Evolutionary conservation across 257 asterid species (phyloP), one percentile per base, ranked within the genome.

Genomic region (Solanum gandarillasii): DNA sequence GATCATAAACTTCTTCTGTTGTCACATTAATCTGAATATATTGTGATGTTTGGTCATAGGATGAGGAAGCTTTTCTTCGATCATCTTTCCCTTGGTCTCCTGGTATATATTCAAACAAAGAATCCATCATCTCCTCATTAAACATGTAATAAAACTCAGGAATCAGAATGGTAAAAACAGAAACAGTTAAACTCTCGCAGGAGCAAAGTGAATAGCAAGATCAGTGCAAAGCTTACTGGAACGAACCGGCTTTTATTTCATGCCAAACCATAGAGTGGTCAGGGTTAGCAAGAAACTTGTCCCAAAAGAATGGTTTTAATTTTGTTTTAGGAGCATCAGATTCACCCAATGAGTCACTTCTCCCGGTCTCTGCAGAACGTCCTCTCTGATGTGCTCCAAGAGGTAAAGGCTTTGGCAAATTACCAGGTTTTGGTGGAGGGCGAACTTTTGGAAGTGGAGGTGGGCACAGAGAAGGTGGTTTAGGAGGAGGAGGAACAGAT

Each of bases 291-390:
- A 88, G 91, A 89, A 97, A 98, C 91, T 97, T 97, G 89, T 97
- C 98, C 99, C 98, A 97, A 93, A 95, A 97, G 89, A 97, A 93
- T 4, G 99, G 98, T 93, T 97, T 97, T 83, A 97, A 87, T 93
- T 95, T 97, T 78, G 98, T 87, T 85, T 94, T 97, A 23, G 96
- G 95, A 90, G 95, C 95, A 60, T 89, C 94, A 12, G 95, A 91
- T 52, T 92, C 95, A 39, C 91, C 92, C 38, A 92, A 87, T 52
- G 20, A 68, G 31, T 90, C 94, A 86, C 89, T 88, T 9, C 85
- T 89, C 27, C 79, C 93, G 35, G 90, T 90, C 6, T 83, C 76
- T 58, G 96, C 92, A 89, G 91, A 48, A 41, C 78, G 86, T 29
- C 90, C 89, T 12, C 88, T 92, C 88, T 89, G 94, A 86, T 90